Percentiles rank a stretch among this genome's conserved stretches.
phyloP scores from a whole-genome alignment of 352 stramenopile genomes.

The Phytophthora citricola region DNA sequence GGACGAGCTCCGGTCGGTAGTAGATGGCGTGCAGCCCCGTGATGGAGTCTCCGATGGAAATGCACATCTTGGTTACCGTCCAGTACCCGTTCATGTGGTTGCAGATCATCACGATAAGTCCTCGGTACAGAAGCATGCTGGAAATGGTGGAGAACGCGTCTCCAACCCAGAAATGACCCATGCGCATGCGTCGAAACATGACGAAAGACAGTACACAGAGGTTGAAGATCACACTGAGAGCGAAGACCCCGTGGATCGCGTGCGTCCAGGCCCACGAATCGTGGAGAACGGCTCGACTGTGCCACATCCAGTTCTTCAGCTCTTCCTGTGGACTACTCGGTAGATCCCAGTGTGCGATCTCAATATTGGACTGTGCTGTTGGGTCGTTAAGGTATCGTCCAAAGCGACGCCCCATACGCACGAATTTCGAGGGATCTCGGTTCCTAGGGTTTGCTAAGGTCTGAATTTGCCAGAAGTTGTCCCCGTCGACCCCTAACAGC shows the following conservation, averaged over 20 bases:
- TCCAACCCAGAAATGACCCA: conserved; percentile 41
- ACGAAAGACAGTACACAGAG: conserved; percentile 31
- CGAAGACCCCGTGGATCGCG: conserved; percentile 34
- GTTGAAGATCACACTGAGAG: conserved; percentile 22
- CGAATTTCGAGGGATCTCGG: conserved; percentile 11
- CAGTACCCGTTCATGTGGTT: conserved; percentile 41
- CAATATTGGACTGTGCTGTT: conserved; percentile 43
- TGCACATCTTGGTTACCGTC: conserved; percentile 30
- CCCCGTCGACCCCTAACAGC: background rate
- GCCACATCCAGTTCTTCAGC: conserved; percentile 31
- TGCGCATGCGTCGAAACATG: conserved; percentile 30
- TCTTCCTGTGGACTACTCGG: conserved; percentile 15
- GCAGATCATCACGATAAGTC: conserved; percentile 28
- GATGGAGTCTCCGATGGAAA: conserved; percentile 16
- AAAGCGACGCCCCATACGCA: conserved; percentile 26
- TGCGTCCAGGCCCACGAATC: conserved; percentile 54
- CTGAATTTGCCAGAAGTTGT: conserved; percentile 13
- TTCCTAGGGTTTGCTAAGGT: conserved; percentile 3
- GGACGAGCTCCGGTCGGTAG: conserved; percentile 30
- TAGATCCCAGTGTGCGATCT: conserved; percentile 28
- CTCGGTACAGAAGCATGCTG: conserved; percentile 30
- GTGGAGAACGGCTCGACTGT: conserved; percentile 26
- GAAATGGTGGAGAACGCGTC: conserved; percentile 44
- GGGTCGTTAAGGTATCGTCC: conserved; percentile 35
- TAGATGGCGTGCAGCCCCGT: conserved; percentile 16